Evolutionary conservation across 371 early-diverging fungal genomes (phyloP).

Genomic region (Mycotypha africana): DNA sequence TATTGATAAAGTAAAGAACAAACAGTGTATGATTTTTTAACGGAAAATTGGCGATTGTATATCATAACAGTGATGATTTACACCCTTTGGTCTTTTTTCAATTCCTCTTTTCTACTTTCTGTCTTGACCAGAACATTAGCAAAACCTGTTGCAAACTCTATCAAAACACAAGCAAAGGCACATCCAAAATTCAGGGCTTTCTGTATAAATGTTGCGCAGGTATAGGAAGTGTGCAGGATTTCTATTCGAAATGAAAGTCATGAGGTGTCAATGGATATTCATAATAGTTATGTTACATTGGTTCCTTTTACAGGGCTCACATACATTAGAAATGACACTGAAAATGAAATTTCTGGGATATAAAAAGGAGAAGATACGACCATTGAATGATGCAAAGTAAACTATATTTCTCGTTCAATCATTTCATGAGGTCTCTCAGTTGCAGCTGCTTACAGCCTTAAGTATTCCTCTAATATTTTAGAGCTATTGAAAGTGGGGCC

Average conservation of each 20-base stretch:
- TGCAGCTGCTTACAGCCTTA: too few relatives aligned
- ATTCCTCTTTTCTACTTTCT: neutral
- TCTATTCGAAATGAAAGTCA: too few relatives aligned
- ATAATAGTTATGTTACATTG: too few relatives aligned
- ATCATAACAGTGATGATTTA: too few relatives aligned
- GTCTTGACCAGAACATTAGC: conserved; percentile 58
- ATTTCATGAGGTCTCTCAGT: too few relatives aligned
- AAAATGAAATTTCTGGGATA: conserved; percentile 82
- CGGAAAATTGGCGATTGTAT: too few relatives aligned
- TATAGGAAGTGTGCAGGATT: conserved; percentile 12
- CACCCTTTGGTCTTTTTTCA: too few relatives aligned
- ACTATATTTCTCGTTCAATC: neutral
- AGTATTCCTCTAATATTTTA: conserved; percentile 6
- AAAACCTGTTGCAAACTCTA: conserved; percentile 76
- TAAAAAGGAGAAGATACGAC: conserved; percentile 73
- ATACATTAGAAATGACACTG: conserved; percentile 72
- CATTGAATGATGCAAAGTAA: conserved; percentile 75
- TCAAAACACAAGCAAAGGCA: conserved; percentile 72
- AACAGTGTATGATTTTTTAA: too few relatives aligned
- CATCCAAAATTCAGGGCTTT: conserved; percentile 67
- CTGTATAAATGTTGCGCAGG: conserved; percentile 81
- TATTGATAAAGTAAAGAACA: conserved; percentile 44
- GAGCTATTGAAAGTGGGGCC: conserved; percentile 86
- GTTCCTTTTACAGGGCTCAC: conserved; percentile 36
- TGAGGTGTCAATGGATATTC: too few relatives aligned